Conservation (phyloP, 2,329 filamentous ascomycete genomes). For the Trichoderma pleuroti region DNA sequence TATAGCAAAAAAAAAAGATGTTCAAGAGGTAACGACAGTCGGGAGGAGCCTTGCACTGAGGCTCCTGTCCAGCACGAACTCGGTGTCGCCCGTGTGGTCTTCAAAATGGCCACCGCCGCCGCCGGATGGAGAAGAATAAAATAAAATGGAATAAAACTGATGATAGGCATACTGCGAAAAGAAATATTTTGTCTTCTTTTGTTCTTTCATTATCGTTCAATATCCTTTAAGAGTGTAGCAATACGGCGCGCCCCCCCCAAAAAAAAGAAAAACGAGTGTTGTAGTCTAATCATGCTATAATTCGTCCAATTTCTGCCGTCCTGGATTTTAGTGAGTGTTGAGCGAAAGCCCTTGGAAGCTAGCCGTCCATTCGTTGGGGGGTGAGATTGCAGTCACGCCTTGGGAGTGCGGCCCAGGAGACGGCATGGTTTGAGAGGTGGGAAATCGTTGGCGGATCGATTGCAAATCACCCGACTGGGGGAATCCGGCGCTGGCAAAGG, state of each 20-base stretch:
- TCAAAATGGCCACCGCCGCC: not conserved
- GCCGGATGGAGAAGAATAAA: not conserved
- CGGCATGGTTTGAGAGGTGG: conserved; percentile 38
- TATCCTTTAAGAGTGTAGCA: not conserved
- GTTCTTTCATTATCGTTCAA: conserved; percentile 14
- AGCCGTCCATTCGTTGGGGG: conserved; percentile 57
- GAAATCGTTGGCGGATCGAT: conserved; percentile 46
- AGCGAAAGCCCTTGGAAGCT: conserved; percentile 70
- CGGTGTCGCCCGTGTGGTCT: not conserved
- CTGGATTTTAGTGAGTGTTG: conserved; percentile 51
- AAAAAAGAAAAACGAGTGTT: conserved; percentile 6
- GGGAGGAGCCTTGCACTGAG: not conserved
- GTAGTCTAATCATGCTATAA: conserved; percentile 14
- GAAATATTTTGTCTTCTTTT: conserved; percentile 18
- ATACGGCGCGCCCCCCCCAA: not conserved
- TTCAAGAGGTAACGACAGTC: conserved; percentile 12
- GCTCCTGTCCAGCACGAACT: not conserved
- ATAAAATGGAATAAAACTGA: not conserved
- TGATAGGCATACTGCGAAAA: conserved; percentile 6
- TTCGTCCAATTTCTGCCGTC: not conserved
- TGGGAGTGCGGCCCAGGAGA: conserved; percentile 37
- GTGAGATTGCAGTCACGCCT: conserved; percentile 39
- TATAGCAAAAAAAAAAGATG: conserved; percentile 14
- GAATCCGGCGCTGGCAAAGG: conserved; percentile 29
- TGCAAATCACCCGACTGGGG: conserved; percentile 44